phyloP scores from a whole-genome alignment of 805 yeast species.

The Candida fluviatilis region DNA sequence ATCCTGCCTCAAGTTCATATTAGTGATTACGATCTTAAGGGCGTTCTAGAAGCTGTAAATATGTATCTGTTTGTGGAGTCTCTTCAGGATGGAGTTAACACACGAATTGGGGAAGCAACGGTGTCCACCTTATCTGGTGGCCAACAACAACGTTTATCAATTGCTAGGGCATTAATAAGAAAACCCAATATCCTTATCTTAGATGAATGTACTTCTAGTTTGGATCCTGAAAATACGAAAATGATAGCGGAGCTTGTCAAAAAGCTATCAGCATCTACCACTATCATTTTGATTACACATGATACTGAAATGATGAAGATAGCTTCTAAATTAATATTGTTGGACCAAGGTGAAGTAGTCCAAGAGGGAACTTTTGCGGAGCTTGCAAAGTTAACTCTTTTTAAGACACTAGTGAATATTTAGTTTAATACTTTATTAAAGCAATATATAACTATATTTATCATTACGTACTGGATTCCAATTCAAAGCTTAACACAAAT shows the following conservation, averaged over 20 bases:
- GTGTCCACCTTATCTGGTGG: conserved; percentile 73
- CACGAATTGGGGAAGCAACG: conserved; percentile 44
- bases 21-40: conserved; percentile 27
- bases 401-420: neutral
- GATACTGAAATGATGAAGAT: conserved; percentile 58
- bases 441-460: neutral
- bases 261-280: conserved; percentile 26
- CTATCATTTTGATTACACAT: conserved; percentile 70
- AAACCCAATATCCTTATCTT: conserved; percentile 62
- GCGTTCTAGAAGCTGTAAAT: conserved; percentile 43
- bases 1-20: conserved; percentile 17
- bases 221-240: conserved; percentile 62
- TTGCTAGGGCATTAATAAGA: conserved; percentile 76
- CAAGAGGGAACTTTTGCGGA: conserved; percentile 41
- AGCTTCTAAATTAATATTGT: conserved; percentile 47
- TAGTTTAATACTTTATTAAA: neutral
- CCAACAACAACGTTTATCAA: conserved; percentile 79
- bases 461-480: neutral
- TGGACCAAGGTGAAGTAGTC: conserved; percentile 45
- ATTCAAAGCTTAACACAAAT: conserved; percentile 50
- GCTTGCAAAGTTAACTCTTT: conserved; percentile 1
- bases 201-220: conserved; percentile 88
- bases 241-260: conserved; percentile 48
- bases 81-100: conserved; percentile 55
- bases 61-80: conserved; percentile 51